Evolutionary conservation across 495 filamentous ascomycete species (phyloP).

Genomic region (Aspergillus avenaceus): DNA sequence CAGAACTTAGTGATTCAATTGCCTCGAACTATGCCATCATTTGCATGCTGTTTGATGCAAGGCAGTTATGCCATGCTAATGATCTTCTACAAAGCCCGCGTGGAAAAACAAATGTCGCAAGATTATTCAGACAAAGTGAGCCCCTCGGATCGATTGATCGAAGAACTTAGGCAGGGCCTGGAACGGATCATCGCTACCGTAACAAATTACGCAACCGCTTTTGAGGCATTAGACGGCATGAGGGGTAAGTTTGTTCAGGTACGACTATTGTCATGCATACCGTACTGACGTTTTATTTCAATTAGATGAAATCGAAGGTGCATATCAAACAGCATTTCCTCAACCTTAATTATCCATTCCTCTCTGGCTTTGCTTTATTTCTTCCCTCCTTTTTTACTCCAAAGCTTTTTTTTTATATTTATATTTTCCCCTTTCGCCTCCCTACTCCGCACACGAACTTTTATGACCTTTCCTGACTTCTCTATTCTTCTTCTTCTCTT

Average conservation of each 20-base stretch:
- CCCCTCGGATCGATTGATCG: constrained; percentile 41
- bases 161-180: constrained; percentile 51
- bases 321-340: constrained; percentile 43
- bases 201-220: constrained; percentile 54
- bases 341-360: constrained; percentile 7
- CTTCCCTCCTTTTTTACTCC: background rate
- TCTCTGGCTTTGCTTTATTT: background rate
- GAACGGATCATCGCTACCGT: constrained; percentile 46
- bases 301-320: constrained; percentile 42
- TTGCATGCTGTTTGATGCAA: constrained; percentile 61
- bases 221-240: constrained; percentile 60
- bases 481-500: background rate
- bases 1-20: constrained; percentile 25
- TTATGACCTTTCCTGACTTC: background rate
- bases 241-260: constrained; percentile 41
- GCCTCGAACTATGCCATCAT: constrained; percentile 57
- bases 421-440: constrained; percentile 7
- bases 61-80: constrained; percentile 59
- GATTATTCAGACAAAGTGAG: constrained; percentile 31
- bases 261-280: background rate
- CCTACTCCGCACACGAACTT: background rate
- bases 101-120: constrained; percentile 42
- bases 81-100: constrained; percentile 46
- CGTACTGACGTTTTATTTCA: constrained; percentile 7
- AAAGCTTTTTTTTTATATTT: constrained; percentile 1